Evolutionary conservation across 208 protist genomes (phyloP), one percentile per base, ranked within the genome.

Genomic region (Acanthamoeba healyi): DNA sequence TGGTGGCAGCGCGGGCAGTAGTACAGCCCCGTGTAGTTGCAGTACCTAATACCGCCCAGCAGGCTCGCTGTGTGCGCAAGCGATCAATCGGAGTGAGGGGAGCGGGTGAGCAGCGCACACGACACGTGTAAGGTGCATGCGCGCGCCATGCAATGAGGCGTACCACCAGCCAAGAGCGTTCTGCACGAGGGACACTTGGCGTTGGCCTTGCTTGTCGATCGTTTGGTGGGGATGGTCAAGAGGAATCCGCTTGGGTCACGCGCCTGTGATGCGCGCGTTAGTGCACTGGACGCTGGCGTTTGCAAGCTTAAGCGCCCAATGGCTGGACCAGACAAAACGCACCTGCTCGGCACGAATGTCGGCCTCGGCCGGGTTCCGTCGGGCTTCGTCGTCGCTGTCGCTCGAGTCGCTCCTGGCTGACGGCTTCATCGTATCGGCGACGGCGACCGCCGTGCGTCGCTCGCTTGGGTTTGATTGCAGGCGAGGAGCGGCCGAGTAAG

Each of bases 1-100:
- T 82, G 72, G 36, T 82, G 72, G n/a, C 72, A 82, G 38, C 42
- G 34, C 24, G 38, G 38, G 44, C 72, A 82, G 42, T 82, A 82
- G 36, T 51, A 82, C 72, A 51, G 1, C 22, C 72, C 72, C 19
- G 72, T 51, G 72, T 82, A 82, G 42, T 82, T 22, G 29, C 72
- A 82, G 44, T 51, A 82, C 36, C 72, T 26, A 1, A 40, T 49
- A 17, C 72, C 72, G 17, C 72, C 72, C n/a, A 40, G 38, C 34
- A 82, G 24, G 3, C 34, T 22, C 34, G 17, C 72, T 24, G 0
- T 51, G 0, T 15, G 2, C 46, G 17, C 46, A 51, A 15, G 44
- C 32, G 40, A 10, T 24, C 19, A 82, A 24, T n/a, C n/a, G n/a
- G n/a, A n/a, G n/a, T n/a, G n/a, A n/a, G n/a, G n/a, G n/a, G n/a